Conservation (phyloP, 192 early-diverging fungal genomes). For the Pilaira anomala region DNA sequence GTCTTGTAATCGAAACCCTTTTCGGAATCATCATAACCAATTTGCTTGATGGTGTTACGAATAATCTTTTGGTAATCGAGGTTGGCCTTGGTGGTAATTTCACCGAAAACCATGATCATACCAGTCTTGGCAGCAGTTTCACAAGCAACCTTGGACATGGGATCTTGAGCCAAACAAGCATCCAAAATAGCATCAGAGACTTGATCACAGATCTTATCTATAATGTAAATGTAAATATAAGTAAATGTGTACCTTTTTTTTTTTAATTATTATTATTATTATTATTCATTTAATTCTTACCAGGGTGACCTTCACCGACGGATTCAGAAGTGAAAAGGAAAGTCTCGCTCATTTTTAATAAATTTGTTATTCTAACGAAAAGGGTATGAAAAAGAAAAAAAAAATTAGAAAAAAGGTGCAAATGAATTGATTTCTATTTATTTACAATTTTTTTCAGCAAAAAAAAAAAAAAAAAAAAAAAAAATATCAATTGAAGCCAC, state of each 20-base stretch:
- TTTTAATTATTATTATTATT: background rate
- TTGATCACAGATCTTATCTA: constrained; percentile 99
- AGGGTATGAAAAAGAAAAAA: constrained; percentile 16
- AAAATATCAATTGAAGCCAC: background rate
- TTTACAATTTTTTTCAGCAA: too few relatives aligned
- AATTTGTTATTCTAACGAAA: background rate
- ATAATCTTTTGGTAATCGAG: constrained; percentile 99
- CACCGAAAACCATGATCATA: constrained; percentile 99
- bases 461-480: too few relatives aligned
- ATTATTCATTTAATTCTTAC: constrained; percentile 54
- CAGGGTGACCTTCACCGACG: constrained; percentile 99
- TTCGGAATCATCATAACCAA: constrained; percentile 97
- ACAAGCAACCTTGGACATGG: constrained; percentile 98
- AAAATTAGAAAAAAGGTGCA: background rate
- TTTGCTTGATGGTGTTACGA: constrained; percentile 97
- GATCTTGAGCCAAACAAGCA: constrained; percentile 90
- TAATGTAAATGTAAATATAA: background rate
- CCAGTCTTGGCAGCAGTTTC: constrained; percentile 99
- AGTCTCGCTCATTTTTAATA: constrained; percentile 58
- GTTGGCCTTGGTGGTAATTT: constrained; percentile 97
- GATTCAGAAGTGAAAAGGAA: constrained; percentile 99
- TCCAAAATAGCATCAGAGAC: constrained; percentile 99
- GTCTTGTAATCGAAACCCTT: constrained; percentile 99
- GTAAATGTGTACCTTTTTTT: background rate
- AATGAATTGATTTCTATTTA: background rate